Percentiles rank a stretch among this genome's conserved stretches.
Conservation (phyloP, 2,329 filamentous ascomycete genomes). For the Cylindrodendrum hubeiense region DNA sequence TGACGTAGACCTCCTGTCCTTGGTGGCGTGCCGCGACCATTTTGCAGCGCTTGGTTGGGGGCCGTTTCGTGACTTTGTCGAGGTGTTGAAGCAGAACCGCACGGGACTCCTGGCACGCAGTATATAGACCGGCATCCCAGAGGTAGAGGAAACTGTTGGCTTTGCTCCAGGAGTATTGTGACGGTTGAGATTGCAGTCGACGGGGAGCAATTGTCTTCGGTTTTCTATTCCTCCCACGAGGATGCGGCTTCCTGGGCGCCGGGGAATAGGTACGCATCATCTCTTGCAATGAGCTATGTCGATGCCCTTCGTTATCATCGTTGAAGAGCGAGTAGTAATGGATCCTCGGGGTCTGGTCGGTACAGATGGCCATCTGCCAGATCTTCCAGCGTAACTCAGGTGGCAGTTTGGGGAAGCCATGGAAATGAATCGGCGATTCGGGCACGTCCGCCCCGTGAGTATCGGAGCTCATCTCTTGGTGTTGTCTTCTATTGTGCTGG, state of each 20-base stretch:
- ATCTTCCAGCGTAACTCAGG: not conserved
- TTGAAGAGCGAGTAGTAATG: constrained; percentile 15
- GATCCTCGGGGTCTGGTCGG: constrained; percentile 4
- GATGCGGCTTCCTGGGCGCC: not conserved
- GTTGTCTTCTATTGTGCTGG: not conserved
- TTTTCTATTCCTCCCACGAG: not conserved
- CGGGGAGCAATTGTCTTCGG: not conserved
- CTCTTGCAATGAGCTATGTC: not conserved
- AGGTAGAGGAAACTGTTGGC: constrained; percentile 3
- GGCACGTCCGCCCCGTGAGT: not conserved
- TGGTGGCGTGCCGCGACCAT: not conserved
- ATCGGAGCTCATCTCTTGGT: not conserved
- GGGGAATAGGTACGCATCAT: not conserved
- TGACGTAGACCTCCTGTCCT: not conserved
- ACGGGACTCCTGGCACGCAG: constrained; percentile 5
- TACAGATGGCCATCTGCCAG: constrained; percentile 15
- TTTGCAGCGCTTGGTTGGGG: not conserved
- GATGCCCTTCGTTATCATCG: not conserved
- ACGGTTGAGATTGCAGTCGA: not conserved
- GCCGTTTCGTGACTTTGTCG: not conserved
- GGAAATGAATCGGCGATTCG: not conserved
- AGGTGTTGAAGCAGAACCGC: not conserved
- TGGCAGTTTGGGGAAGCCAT: not conserved
- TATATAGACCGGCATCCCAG: constrained; percentile 5
- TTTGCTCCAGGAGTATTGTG: not conserved